Evolutionary conservation across 2,329 filamentous ascomycete species (phyloP).

Genomic region (Beauveria pseudobassiana): DNA sequence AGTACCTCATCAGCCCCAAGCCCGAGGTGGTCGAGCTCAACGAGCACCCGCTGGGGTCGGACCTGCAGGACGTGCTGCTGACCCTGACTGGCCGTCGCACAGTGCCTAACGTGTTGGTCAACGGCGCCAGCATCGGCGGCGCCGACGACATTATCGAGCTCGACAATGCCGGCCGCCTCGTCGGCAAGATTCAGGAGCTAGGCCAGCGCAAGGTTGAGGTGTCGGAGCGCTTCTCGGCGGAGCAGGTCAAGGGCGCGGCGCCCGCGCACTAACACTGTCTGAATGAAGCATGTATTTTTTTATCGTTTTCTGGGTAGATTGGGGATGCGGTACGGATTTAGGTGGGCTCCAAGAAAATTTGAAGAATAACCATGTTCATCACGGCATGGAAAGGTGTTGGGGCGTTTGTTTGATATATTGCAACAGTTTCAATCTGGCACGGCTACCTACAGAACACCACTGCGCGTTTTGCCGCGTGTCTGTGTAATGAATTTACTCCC

Average conservation of each 20-base stretch:
- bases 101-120: slow-evolving; percentile 86
- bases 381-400: too few species aligned
- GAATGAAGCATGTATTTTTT: too few species aligned
- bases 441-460: too few species aligned
- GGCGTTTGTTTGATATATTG: too few species aligned
- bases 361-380: too few species aligned
- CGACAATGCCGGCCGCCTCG: slow-evolving; percentile 58
- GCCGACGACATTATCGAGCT: slow-evolving; percentile 76
- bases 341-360: too few species aligned
- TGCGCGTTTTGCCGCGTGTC: too few species aligned
- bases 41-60: slow-evolving; percentile 62
- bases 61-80: slow-evolving; percentile 64
- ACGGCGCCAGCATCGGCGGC: slow-evolving; percentile 82
- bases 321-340: too few species aligned
- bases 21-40: slow-evolving; percentile 91
- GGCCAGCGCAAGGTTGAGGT: slow-evolving; percentile 58
- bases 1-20: slow-evolving; percentile 73
- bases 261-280: not conserved
- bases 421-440: too few species aligned
- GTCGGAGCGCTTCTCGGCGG: slow-evolving; percentile 36
- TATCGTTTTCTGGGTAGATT: too few species aligned
- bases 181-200: slow-evolving; percentile 63
- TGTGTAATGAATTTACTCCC: too few species aligned
- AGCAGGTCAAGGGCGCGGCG: slow-evolving; percentile 8
- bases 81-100: slow-evolving; percentile 74